Conservation (phyloP, 192 early-diverging fungal species). For the Coemansia sp. region DNA sequence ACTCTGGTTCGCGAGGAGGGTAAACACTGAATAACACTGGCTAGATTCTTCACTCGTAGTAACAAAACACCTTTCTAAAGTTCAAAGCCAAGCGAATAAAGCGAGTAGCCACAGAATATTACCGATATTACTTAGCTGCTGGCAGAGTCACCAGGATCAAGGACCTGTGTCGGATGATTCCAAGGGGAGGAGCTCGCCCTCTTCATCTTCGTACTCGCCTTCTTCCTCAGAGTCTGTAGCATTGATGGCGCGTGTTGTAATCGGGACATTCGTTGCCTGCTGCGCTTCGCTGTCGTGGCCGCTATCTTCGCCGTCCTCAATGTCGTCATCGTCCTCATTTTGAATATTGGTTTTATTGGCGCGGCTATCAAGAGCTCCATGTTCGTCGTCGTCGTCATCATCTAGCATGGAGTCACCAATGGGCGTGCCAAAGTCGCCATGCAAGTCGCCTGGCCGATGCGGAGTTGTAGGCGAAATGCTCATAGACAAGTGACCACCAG, state of each 20-base stretch:
- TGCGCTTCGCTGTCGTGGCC: background rate
- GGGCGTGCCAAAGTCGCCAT: constrained; percentile 26
- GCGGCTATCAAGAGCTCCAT: background rate
- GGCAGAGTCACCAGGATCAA: no score
- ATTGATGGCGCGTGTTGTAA: background rate
- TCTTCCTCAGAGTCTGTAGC: constrained; percentile 25
- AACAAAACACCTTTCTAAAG: no score
- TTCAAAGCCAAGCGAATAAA: no score
- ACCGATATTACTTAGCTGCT: no score
- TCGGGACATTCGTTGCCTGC: background rate
- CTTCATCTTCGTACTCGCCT: constrained; percentile 47
- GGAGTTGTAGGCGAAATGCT: constrained; percentile 32
- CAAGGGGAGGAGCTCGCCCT: constrained; percentile 31
- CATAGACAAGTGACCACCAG: constrained; percentile 4
- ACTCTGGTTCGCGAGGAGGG: constrained; percentile 56
- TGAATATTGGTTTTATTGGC: constrained; percentile 7
- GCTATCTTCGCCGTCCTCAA: constrained; percentile 25
- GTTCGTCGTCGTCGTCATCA: constrained; percentile 11
- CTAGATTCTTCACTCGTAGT: no score
- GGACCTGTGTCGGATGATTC: no score
- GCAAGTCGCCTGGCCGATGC: constrained; percentile 14
- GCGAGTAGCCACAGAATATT: no score
- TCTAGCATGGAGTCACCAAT: constrained; percentile 18
- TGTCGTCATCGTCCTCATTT: constrained; percentile 14
- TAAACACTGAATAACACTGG: no score